Conservation (phyloP, 164 flowering plant genomes). For the Piper betle region DNA sequence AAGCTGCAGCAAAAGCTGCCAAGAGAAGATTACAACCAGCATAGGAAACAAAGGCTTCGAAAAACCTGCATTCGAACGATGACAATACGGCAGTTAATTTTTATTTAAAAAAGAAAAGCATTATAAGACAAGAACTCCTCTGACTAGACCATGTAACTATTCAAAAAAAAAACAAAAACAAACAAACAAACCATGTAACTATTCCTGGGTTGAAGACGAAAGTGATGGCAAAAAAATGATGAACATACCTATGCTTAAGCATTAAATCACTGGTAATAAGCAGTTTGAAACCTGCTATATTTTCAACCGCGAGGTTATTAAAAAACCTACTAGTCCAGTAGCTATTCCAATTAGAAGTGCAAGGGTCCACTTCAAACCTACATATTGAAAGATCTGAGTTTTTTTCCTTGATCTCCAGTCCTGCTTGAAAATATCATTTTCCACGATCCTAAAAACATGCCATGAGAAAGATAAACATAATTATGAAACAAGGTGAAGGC, state of each 20-base stretch:
- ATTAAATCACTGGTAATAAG: conserved; percentile 51
- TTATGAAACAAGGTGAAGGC: not conserved
- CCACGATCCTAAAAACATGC: conserved; percentile 48
- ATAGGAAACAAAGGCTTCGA: conserved; percentile 42
- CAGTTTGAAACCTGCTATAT: conserved; percentile 79
- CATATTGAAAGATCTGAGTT: conserved; percentile 65
- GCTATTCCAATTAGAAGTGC: conserved; percentile 62
- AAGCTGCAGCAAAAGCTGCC: conserved; percentile 47
- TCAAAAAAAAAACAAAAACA: not conserved
- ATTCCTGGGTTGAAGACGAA: not conserved
- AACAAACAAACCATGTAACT: not conserved
- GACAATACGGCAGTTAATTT: conserved; percentile 7
- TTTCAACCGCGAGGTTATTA: conserved; percentile 80
- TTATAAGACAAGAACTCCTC: not conserved
- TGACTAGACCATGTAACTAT: not conserved
- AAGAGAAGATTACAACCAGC: conserved; percentile 52
- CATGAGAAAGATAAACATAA: not conserved
- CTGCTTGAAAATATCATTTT: conserved; percentile 85
- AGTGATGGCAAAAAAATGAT: not conserved
- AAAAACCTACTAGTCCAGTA: conserved; percentile 69
- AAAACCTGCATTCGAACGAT: conserved; percentile 47
- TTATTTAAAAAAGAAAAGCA: not conserved
- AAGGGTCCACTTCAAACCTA: conserved; percentile 78
- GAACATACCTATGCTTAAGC: conserved; percentile 25
- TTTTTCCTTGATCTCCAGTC: conserved; percentile 82